Evolutionary conservation across 495 filamentous ascomycete species (phyloP).

Genomic region (Xylona heveae): DNA sequence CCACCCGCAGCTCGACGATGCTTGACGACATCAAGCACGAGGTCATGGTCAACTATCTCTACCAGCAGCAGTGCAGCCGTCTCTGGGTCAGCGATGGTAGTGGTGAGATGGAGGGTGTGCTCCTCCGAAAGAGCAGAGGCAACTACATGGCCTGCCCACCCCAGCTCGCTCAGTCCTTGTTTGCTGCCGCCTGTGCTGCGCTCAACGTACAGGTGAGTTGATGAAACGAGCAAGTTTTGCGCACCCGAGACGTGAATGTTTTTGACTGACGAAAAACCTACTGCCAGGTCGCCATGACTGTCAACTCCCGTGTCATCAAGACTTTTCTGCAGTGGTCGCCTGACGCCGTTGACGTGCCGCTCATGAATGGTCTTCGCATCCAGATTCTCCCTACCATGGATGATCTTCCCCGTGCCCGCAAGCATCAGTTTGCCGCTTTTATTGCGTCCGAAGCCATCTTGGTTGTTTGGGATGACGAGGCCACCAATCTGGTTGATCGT

Average conservation of each 20-base stretch:
- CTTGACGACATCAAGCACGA: conserved; percentile 63
- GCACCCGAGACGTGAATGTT: not conserved
- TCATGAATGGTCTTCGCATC: conserved; percentile 51
- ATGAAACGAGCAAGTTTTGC: not conserved
- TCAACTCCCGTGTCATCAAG: conserved; percentile 56
- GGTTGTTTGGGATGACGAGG: conserved; percentile 61
- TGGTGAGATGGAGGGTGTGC: conserved; percentile 45
- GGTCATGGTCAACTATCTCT: conserved; percentile 65
- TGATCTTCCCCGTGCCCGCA: conserved; percentile 42
- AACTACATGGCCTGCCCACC: conserved; percentile 51
- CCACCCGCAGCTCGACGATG: conserved; percentile 30
- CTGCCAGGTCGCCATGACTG: conserved; percentile 51
- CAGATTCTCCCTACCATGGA: conserved; percentile 51
- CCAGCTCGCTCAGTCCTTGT: conserved; percentile 29
- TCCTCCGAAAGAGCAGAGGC: conserved; percentile 41
- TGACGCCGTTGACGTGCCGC: conserved; percentile 48
- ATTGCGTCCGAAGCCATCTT: conserved; percentile 43
- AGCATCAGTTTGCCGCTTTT: conserved; percentile 59
- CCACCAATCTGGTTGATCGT: conserved; percentile 39
- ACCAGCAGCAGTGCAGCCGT: conserved; percentile 51
- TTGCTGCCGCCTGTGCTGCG: conserved; percentile 38
- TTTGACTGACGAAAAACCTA: conserved; percentile 1
- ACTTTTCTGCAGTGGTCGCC: conserved; percentile 50
- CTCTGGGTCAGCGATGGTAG: conserved; percentile 49
- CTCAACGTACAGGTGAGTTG: conserved; percentile 43